A percentile compares a stretch with the other conserved stretches of the same genome.
Conservation (phyloP, 2,329 filamentous ascomycete species). For the Apiospora kogelbergensis region DNA sequence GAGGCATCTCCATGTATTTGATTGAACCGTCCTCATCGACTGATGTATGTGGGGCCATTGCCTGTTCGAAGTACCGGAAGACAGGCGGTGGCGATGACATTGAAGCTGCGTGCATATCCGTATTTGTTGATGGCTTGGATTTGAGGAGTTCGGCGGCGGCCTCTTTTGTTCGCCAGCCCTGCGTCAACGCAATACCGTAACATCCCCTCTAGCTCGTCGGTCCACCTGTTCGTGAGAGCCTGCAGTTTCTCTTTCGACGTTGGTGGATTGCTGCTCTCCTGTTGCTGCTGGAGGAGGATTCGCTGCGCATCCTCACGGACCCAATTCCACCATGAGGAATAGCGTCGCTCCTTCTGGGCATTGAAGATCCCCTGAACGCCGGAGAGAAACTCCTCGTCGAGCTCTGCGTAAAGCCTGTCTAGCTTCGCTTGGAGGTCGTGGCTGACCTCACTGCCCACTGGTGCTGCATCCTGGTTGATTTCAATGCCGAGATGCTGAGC, state of each 20-base stretch:
- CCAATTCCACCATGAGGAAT: conserved; percentile 38
- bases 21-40: not conserved
- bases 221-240: conserved; percentile 89
- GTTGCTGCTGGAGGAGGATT: conserved; percentile 51
- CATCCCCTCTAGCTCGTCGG: conserved; percentile 91
- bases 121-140: not conserved
- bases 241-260: conserved; percentile 98
- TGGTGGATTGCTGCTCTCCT: not conserved
- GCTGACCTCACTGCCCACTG: not conserved
- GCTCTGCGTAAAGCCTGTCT: not conserved
- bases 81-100: not conserved
- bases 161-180: not conserved
- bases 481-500: not conserved
- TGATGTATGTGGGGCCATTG: not conserved
- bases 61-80: not conserved
- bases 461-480: not conserved
- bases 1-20: not conserved
- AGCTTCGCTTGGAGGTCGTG: not conserved
- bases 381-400: conserved; percentile 62
- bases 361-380: conserved; percentile 80
- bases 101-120: not conserved
- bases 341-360: conserved; percentile 26
- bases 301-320: conserved; percentile 62
- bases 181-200: not conserved
- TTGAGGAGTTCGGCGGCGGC: not conserved